Evolutionary conservation across 129 eudicot species (phyloP).

Genomic region (Flaveria brownii): DNA sequence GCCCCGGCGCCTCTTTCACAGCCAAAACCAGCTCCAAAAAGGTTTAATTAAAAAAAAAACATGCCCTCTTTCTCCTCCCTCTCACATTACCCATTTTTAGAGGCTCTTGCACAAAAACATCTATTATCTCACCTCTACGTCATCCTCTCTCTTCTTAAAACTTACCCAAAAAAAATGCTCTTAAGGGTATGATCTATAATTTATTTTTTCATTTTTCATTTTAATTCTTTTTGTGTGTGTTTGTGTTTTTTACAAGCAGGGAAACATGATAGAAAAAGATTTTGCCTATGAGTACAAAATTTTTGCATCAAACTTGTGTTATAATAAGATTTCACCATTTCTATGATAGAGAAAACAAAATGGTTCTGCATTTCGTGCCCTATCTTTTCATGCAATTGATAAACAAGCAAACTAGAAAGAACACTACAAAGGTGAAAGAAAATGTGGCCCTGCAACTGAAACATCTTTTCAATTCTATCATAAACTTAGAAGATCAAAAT

Average conservation of each 20-base stretch:
- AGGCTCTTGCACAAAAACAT: no score
- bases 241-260: not conserved
- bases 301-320: not conserved
- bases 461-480: constrained; percentile 3
- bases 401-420: constrained; percentile 16
- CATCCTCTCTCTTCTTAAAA: no score
- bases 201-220: not conserved
- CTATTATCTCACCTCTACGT: no score
- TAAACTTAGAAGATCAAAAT: not conserved
- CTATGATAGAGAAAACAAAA: constrained; percentile 11
- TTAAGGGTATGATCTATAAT: no score
- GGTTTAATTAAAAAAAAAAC: no score
- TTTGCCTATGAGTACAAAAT: constrained; percentile 19
- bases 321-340: constrained; percentile 2
- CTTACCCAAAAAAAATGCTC: no score
- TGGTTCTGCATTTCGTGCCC: constrained; percentile 5
- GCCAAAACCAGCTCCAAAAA: no score
- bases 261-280: constrained; percentile 20
- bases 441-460: constrained; percentile 10
- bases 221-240: not conserved
- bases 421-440: constrained; percentile 25
- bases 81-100: no score
- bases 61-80: no score
- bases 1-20: no score
- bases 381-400: constrained; percentile 22